Conservation (phyloP, 2,329 filamentous ascomycete genomes). For the Xylariomycetidae sp. region DNA sequence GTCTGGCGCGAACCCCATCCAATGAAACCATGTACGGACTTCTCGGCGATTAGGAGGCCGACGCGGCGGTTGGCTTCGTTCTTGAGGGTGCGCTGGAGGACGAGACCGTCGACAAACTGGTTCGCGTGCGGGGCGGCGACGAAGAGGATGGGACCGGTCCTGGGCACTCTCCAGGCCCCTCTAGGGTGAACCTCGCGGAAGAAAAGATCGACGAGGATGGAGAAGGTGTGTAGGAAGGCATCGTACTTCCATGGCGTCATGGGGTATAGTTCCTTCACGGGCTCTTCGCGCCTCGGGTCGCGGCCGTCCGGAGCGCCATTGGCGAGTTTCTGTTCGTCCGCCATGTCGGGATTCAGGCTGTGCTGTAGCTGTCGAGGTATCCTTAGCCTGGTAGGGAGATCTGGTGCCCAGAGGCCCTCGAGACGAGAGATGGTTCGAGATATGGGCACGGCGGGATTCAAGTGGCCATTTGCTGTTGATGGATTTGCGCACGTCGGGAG, state of each 20-base stretch:
- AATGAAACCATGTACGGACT: conserved; percentile 91
- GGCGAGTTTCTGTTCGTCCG: conserved; percentile 12
- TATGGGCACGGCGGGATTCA: too few species aligned
- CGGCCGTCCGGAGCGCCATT: conserved; percentile 10
- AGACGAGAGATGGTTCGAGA: background rate
- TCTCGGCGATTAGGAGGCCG: conserved; percentile 88
- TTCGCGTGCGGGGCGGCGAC: conserved; percentile 97
- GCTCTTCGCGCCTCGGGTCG: conserved; percentile 11
- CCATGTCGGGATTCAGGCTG: too few species aligned
- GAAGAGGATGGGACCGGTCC: conserved; percentile 83
- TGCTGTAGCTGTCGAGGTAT: background rate
- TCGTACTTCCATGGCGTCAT: conserved; percentile 74
- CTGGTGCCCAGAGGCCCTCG: too few species aligned
- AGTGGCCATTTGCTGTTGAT: too few species aligned
- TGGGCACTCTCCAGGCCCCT: conserved; percentile 90
- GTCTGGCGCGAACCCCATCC: conserved; percentile 79
- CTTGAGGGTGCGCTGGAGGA: conserved; percentile 85
- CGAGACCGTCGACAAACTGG: conserved; percentile 90
- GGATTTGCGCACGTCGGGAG: too few species aligned
- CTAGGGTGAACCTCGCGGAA: conserved; percentile 96
- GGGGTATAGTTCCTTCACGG: conserved; percentile 53
- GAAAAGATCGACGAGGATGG: conserved; percentile 88
- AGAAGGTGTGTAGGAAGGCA: conserved; percentile 69
- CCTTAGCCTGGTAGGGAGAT: background rate
- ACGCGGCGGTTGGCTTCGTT: conserved; percentile 83